Conservation (phyloP, 805 yeast genomes). For the Lachancea fermentati region DNA sequence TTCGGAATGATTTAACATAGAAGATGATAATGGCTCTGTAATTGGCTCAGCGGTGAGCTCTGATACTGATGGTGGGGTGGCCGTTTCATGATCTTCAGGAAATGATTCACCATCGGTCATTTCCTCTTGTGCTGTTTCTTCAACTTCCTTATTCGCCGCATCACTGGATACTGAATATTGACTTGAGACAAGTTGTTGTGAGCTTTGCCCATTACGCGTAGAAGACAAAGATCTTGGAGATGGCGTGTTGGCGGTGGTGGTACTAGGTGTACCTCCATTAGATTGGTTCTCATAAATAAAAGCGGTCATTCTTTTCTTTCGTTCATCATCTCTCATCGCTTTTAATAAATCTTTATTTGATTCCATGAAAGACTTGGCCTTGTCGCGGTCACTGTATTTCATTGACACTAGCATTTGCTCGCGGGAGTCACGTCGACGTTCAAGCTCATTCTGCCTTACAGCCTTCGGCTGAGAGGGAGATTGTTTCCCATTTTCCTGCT, state of each 20-base stretch:
- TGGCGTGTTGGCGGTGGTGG: slow-evolving; percentile 7
- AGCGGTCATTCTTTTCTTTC: slow-evolving; percentile 27
- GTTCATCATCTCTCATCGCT: slow-evolving; percentile 32
- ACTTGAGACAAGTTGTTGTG: not conserved
- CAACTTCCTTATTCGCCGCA: not conserved
- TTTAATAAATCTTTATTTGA: slow-evolving; percentile 27
- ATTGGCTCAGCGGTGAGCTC: slow-evolving; percentile 6
- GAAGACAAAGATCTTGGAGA: slow-evolving; percentile 4
- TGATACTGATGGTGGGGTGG: slow-evolving; percentile 6
- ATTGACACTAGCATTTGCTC: slow-evolving; percentile 32
- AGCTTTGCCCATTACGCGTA: not conserved
- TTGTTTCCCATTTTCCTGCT: slow-evolving; percentile 3
- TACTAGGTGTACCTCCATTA: slow-evolving; percentile 3
- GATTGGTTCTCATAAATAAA: slow-evolving; percentile 11
- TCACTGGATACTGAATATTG: slow-evolving; percentile 1
- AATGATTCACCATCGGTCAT: not conserved
- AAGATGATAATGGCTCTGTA: not conserved
- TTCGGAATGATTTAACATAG: slow-evolving; percentile 3
- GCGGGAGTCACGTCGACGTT: slow-evolving; percentile 28
- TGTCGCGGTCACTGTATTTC: slow-evolving; percentile 32
- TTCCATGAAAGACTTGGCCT: slow-evolving; percentile 31
- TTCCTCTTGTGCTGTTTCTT: not conserved
- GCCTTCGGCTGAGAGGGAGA: slow-evolving; percentile 3
- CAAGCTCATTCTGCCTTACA: slow-evolving; percentile 27
- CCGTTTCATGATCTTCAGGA: slow-evolving; percentile 2